Conservation (phyloP, 345 rosid species). For the Schrenkiella parvula region DNA sequence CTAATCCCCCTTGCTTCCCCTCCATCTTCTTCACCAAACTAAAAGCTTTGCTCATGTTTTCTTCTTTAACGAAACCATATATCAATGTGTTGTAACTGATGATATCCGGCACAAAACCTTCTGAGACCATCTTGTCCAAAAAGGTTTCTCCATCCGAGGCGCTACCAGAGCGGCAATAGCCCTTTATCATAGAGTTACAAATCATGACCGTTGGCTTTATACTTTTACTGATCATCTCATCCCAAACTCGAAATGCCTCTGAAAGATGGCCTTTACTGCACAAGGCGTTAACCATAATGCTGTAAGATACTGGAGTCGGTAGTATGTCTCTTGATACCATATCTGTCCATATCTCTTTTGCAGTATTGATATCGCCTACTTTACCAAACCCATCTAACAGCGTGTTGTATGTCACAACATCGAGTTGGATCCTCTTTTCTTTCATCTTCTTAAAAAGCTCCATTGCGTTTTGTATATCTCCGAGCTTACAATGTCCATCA, state of each 20-base stretch:
- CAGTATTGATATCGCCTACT: slow-evolving; percentile 59
- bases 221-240: slow-evolving; percentile 60
- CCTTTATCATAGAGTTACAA: slow-evolving; percentile 68
- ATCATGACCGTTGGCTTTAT: slow-evolving; percentile 57
- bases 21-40: slow-evolving; percentile 59
- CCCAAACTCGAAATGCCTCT: slow-evolving; percentile 69
- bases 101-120: slow-evolving; percentile 58
- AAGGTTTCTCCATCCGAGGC: slow-evolving; percentile 57
- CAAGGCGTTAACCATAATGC: slow-evolving; percentile 61
- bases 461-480: slow-evolving; percentile 56
- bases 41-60: slow-evolving; percentile 64
- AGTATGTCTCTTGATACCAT: slow-evolving; percentile 47
- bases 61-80: slow-evolving; percentile 63
- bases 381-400: slow-evolving; percentile 78
- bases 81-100: slow-evolving; percentile 66
- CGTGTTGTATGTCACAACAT: slow-evolving; percentile 74
- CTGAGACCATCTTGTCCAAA: slow-evolving; percentile 51
- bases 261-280: slow-evolving; percentile 51
- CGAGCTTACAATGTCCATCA: slow-evolving; percentile 71
- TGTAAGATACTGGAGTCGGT: slow-evolving; percentile 62
- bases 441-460: slow-evolving; percentile 54
- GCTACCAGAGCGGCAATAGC: slow-evolving; percentile 67
- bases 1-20: slow-evolving; percentile 39
- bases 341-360: slow-evolving; percentile 53
- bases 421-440: slow-evolving; percentile 57